phyloP scores from a whole-genome alignment of 2,329 filamentous ascomycete genomes.

The Fusarium sp. region DNA sequence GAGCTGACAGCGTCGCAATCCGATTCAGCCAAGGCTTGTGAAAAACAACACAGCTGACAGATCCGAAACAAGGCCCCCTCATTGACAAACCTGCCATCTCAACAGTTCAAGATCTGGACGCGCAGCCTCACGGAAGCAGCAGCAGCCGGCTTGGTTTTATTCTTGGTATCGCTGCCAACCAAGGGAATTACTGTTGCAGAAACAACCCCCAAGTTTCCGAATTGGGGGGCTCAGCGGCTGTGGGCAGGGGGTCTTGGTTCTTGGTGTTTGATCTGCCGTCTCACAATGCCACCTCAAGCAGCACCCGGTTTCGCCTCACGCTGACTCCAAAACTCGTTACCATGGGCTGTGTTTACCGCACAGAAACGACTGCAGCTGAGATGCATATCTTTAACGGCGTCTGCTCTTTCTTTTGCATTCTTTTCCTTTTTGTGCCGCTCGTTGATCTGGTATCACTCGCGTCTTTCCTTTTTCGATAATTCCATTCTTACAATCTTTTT shows the following conservation, averaged over 20 bases:
- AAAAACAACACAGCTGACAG: background rate
- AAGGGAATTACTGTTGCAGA: slow-evolving; percentile 4
- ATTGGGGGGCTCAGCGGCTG: background rate
- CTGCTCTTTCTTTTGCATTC: background rate
- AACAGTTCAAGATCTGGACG: background rate
- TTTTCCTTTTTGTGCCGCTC: slow-evolving; percentile 13
- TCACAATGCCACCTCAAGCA: slow-evolving; percentile 41
- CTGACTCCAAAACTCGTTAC: background rate
- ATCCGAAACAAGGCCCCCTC: slow-evolving; percentile 23
- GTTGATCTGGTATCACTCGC: slow-evolving; percentile 37
- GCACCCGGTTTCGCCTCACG: slow-evolving; percentile 45
- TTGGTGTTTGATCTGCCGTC: slow-evolving; percentile 44
- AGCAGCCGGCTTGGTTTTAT: slow-evolving; percentile 30
- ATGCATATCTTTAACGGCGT: slow-evolving; percentile 20
- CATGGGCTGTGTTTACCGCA: slow-evolving; percentile 3
- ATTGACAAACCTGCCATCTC: background rate
- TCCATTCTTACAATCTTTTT: slow-evolving; percentile 28
- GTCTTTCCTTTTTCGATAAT: slow-evolving; percentile 35
- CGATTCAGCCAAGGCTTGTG: background rate
- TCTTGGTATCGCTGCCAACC: background rate
- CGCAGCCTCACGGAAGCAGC: slow-evolving; percentile 18
- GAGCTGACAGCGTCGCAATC: slow-evolving; percentile 6
- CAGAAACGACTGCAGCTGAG: background rate
- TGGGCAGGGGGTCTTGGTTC: slow-evolving; percentile 12
- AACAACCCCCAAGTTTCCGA: background rate